Base-by-base conservation (phyloP, 345 rosid genomes). In the Salix purpurea region DNA sequence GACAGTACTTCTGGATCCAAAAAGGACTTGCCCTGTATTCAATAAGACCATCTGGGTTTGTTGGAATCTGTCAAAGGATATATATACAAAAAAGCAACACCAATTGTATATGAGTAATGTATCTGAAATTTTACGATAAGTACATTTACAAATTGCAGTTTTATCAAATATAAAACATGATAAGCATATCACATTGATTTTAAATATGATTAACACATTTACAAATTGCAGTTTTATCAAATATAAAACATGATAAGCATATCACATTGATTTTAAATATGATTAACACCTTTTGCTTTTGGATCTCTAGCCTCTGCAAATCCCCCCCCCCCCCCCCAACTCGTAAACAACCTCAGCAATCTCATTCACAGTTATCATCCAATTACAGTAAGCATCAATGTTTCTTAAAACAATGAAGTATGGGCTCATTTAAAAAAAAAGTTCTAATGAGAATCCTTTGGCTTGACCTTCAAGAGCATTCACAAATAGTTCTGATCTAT, bases 21-120 rank as follows among this genome's bases (percentile, higher is more conserved):
- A 81, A 81, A 12, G 84, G 84, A 77, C 77, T 81, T 1, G 84
- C 78, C 71, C 84, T 81, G 70, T 81, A 81, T 77, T 81, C 84
- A 74, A 81, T 81, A 52, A 81, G 81, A 69, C 84, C 84, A 44
- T 76, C 84, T 54, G 68, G 69, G 56, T 77, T 81, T 39, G 81
- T 81, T 42, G 84, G 84, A 70, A 81, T 81, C 84, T 81, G 84
- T 65, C 78, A 73, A 74, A 81, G 67, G 44, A 78, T 39, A 77
- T 71, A 77, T 73, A 79, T 60, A 46, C 81, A 75, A 70, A 50
- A 78, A 78, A 80, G 79, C 76, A 82, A 67, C 61, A 74, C 84
- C 77, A 78, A 58, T 23, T 67, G 37, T 65, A 28, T 60, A 72
- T 78, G 70, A 81, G 80, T 24, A 34, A 61, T 15, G 46, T 72